Conservation (phyloP, 441 rosid genomes). For the Euphorbia corollata region DNA sequence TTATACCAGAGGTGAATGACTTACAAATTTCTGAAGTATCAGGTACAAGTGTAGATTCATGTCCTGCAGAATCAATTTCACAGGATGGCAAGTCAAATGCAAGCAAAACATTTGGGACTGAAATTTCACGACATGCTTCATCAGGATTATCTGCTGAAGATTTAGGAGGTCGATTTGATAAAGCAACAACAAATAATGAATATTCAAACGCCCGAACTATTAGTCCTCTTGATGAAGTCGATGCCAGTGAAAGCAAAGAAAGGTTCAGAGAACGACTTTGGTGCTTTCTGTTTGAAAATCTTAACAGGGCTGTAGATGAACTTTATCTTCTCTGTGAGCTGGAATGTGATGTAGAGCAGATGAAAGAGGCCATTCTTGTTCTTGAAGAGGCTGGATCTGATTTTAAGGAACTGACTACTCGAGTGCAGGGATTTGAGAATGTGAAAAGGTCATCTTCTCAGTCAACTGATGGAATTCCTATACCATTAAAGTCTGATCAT, state of each 20-base stretch:
- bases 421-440: conserved; percentile 63
- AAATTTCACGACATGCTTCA: conserved; percentile 26
- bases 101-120: conserved; percentile 25
- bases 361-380: conserved; percentile 76
- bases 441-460: conserved; percentile 45
- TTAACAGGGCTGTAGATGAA: conserved; percentile 78
- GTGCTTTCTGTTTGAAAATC: conserved; percentile 82
- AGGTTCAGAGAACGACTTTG: conserved; percentile 72
- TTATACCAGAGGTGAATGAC: conserved; percentile 21
- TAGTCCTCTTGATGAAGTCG: conserved; percentile 38
- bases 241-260: conserved; percentile 63
- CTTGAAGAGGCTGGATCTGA: conserved; percentile 74
- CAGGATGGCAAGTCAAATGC: conserved; percentile 24
- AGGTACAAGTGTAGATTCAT: conserved; percentile 19
- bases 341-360: conserved; percentile 70
- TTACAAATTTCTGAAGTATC: conserved; percentile 24
- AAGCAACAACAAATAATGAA: conserved; percentile 13
- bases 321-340: conserved; percentile 76
- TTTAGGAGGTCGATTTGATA: conserved; percentile 20
- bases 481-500: conserved; percentile 53
- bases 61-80: conserved; percentile 12
- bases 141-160: conserved; percentile 21
- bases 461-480: conserved; percentile 34
- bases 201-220: conserved; percentile 27
- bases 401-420: conserved; percentile 50